Conservation (phyloP, 169 alveolate species). For the Babesia divergens region DNA sequence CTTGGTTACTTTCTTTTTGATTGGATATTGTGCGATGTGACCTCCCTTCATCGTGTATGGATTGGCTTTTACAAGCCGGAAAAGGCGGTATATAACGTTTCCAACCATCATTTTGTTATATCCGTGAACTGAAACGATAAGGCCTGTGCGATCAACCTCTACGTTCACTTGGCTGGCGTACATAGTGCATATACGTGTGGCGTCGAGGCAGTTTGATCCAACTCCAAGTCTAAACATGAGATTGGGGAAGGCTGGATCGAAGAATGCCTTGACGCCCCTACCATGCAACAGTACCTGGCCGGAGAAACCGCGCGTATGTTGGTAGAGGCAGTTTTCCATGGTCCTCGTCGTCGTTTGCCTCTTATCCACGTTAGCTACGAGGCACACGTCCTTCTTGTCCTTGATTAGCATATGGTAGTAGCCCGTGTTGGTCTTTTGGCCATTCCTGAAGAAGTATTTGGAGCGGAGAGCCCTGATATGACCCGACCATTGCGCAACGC, state of each 20-base stretch:
- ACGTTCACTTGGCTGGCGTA: slow-evolving; percentile 73
- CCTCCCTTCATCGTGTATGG: slow-evolving; percentile 86
- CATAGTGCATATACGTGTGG: slow-evolving; percentile 76
- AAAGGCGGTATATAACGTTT: slow-evolving; percentile 76
- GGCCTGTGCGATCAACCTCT: slow-evolving; percentile 72
- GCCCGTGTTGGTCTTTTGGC: slow-evolving; percentile 59
- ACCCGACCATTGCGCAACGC: slow-evolving; percentile 75
- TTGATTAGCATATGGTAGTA: slow-evolving; percentile 61
- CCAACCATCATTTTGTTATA: slow-evolving; percentile 82
- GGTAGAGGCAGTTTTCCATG: slow-evolving; percentile 69
- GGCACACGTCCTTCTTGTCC: slow-evolving; percentile 61
- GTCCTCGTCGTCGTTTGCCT: slow-evolving; percentile 54
- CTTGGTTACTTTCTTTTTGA: slow-evolving; percentile 73
- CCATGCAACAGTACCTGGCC: slow-evolving; percentile 83
- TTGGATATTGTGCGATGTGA: slow-evolving; percentile 76
- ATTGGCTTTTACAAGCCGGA: slow-evolving; percentile 77
- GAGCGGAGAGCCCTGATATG: slow-evolving; percentile 68
- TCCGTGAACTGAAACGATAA: slow-evolving; percentile 77
- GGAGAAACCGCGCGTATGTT: slow-evolving; percentile 79
- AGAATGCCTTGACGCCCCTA: slow-evolving; percentile 84
- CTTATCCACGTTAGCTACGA: slow-evolving; percentile 69
- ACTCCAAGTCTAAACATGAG: slow-evolving; percentile 83
- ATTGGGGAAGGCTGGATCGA: slow-evolving; percentile 79
- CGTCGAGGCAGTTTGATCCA: slow-evolving; percentile 81
- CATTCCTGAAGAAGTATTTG: slow-evolving; percentile 64